phyloP scores from a whole-genome alignment of 1,284 basidiomycete species.

The Ustilago lituana region DNA sequence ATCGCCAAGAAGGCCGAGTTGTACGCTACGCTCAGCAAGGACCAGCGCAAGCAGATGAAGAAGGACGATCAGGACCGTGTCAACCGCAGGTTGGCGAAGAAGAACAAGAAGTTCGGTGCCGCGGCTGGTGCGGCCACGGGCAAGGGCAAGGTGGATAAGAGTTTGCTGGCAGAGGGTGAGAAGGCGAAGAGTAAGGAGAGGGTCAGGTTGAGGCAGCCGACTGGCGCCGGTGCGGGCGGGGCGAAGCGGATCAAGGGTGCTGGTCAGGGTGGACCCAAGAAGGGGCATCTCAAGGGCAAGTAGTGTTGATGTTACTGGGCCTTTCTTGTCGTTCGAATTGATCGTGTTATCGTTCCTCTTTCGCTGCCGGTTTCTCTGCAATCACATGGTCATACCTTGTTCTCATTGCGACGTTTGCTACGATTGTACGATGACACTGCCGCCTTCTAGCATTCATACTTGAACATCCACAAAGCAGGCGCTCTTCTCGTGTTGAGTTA shows the following conservation, averaged over 20 bases:
- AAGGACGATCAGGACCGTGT: slow-evolving; percentile 56
- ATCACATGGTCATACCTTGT: too few species aligned
- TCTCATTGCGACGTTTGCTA: too few species aligned
- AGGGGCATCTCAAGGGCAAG: slow-evolving; percentile 19
- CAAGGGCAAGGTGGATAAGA: slow-evolving; percentile 12
- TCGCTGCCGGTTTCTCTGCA: too few species aligned
- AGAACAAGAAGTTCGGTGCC: slow-evolving; percentile 48
- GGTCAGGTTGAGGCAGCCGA: slow-evolving; percentile 37
- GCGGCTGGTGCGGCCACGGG: too few species aligned
- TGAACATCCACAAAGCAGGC: too few species aligned
- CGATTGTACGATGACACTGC: too few species aligned
- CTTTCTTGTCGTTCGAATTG: neutral
- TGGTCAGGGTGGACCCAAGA: slow-evolving; percentile 1
- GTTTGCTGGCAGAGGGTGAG: slow-evolving; percentile 28
- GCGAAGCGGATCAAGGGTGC: slow-evolving; percentile 25
- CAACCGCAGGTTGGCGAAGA: slow-evolving; percentile 61
- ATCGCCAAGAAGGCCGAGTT: slow-evolving; percentile 44
- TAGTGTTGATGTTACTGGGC: slow-evolving; percentile 8
- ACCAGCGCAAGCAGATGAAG: slow-evolving; percentile 58
- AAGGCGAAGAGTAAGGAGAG: slow-evolving; percentile 42
- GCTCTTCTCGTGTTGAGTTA: too few species aligned
- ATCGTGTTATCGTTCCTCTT: too few species aligned
- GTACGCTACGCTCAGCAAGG: slow-evolving; percentile 50
- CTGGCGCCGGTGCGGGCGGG: neutral
- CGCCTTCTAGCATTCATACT: too few species aligned